phyloP scores from a whole-genome alignment of 306 rosid species.

The Oemleria cerasiformis region DNA sequence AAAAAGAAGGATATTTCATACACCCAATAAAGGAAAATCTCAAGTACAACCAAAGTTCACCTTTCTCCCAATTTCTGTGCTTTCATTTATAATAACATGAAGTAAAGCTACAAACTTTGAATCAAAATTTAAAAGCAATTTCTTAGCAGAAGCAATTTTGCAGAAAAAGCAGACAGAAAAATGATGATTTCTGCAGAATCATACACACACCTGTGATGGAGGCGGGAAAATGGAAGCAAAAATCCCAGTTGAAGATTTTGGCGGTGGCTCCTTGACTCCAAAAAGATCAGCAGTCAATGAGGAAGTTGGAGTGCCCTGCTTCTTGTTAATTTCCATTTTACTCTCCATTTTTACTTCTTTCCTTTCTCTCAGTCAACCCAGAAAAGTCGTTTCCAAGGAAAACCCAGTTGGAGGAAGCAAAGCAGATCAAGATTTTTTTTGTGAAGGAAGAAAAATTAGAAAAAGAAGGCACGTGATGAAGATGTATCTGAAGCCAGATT shows the following conservation, averaged over 20 bases:
- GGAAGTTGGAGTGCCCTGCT: slow-evolving; percentile 31
- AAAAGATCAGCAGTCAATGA: slow-evolving; percentile 52
- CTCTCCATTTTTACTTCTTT: not conserved
- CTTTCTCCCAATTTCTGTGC: slow-evolving; percentile 1
- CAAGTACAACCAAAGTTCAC: slow-evolving; percentile 6
- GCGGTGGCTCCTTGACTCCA: slow-evolving; percentile 38
- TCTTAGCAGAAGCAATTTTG: not conserved
- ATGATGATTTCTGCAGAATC: not conserved
- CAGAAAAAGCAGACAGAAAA: not conserved
- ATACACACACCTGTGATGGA: slow-evolving; percentile 34
- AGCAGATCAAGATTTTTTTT: not conserved
- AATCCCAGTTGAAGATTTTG: slow-evolving; percentile 34
- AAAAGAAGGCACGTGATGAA: slow-evolving; percentile 12
- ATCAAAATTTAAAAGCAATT: not conserved
- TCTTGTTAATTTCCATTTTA: slow-evolving; percentile 14
- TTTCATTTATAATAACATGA: not conserved
- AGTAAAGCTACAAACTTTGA: not conserved
- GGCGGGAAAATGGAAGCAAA: slow-evolving; percentile 48
- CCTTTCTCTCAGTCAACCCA: not conserved
- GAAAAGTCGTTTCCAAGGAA: slow-evolving; percentile 1
- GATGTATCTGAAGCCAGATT: slow-evolving; percentile 14
- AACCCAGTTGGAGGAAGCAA: slow-evolving; percentile 11
- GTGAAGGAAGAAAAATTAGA: slow-evolving; percentile 15
- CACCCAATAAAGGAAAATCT: not conserved
- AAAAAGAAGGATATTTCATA: not conserved